A percentile compares a stretch with the other conserved stretches of the same genome.
Conservation (phyloP, 2,329 filamentous ascomycete genomes). For the Claviceps arundinis region DNA sequence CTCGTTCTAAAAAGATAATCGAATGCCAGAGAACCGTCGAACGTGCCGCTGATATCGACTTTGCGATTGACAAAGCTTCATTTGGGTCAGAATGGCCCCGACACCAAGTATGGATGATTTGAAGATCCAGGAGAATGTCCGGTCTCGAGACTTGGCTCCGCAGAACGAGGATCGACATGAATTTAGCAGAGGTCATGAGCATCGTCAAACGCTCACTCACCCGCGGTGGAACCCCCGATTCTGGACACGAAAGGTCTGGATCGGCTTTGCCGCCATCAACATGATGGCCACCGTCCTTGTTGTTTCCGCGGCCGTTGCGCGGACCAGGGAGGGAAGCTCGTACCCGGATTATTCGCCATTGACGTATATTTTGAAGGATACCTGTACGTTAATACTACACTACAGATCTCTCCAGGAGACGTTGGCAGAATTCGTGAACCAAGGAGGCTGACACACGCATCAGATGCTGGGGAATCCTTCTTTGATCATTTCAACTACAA, state of each 20-base stretch:
- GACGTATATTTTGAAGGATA: slow-evolving; percentile 34
- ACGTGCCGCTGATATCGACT: too few species aligned
- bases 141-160: slow-evolving; percentile 13
- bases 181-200: slow-evolving; percentile 9
- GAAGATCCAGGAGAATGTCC: slow-evolving; percentile 6
- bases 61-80: too few species aligned
- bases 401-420: neutral
- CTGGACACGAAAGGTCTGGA: slow-evolving; percentile 41
- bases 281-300: slow-evolving; percentile 35
- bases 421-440: neutral
- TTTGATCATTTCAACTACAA: slow-evolving; percentile 44
- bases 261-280: slow-evolving; percentile 23
- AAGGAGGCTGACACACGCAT: neutral
- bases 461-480: slow-evolving; percentile 36
- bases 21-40: too few species aligned
- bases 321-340: slow-evolving; percentile 20
- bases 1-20: too few species aligned
- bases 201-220: slow-evolving; percentile 13
- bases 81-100: too few species aligned
- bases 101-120: too few species aligned
- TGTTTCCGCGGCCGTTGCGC: slow-evolving; percentile 30
- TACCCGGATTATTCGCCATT: slow-evolving; percentile 37
- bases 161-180: slow-evolving; percentile 16
- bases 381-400: slow-evolving; percentile 25
- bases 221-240: slow-evolving; percentile 34